Conservation (phyloP, 768 basidiomycete genomes). For the Amylocystis lapponica region DNA sequence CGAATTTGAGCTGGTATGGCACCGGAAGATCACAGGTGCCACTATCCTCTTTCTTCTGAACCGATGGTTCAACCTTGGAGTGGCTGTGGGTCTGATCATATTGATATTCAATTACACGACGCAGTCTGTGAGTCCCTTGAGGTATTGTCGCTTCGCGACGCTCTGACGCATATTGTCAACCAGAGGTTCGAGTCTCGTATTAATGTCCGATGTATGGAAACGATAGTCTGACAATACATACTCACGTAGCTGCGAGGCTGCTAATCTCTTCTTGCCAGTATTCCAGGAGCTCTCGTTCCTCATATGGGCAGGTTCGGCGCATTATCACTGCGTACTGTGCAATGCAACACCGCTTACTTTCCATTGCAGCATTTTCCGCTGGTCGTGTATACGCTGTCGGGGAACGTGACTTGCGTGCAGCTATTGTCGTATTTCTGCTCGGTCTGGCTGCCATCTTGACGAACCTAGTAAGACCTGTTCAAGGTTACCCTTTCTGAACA, state of each 20-base stretch:
- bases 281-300: background rate
- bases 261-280: background rate
- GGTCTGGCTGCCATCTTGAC: conserved; percentile 2
- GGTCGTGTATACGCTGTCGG: conserved; percentile 6
- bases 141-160: too few relatives aligned
- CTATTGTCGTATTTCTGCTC: conserved; percentile 1
- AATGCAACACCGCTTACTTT: too few relatives aligned
- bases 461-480: conserved; percentile 4
- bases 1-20: conserved; percentile 9
- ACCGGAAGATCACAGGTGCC: conserved; percentile 7
- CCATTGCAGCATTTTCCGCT: conserved; percentile 2
- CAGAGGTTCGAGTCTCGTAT: too few relatives aligned
- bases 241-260: conserved; percentile 1
- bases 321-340: background rate
- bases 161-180: too few relatives aligned
- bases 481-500: too few relatives aligned
- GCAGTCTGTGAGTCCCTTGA: background rate
- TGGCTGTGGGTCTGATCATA: background rate
- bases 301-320: conserved; percentile 1
- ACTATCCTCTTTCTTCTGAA: conserved; percentile 8
- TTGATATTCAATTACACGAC: background rate
- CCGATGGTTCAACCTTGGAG: conserved; percentile 1
- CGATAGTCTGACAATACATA: too few relatives aligned
- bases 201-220: too few relatives aligned
- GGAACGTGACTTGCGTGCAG: conserved; percentile 4